Evolutionary conservation across 1,139 yeast genomes (phyloP), one percentile per base, ranked within the genome.

Genomic region (Zygosaccharomyces pseudobailii): DNA sequence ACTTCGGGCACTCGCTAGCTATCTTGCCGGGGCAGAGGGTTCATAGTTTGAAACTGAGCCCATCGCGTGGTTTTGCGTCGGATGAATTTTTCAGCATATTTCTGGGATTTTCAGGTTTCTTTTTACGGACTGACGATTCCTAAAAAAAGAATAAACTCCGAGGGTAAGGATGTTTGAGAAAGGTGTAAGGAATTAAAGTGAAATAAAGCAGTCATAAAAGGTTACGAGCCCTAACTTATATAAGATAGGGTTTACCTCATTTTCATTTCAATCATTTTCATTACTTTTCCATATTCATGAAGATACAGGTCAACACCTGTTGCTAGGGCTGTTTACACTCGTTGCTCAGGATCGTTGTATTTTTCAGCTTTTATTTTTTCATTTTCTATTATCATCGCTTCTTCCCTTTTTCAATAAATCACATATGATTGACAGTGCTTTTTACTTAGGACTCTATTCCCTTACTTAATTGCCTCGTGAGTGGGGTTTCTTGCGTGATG

Each of bases 51-150:
- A 8, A 17, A 28, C 25, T 38, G 41, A 31, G 41, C 32, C 27
- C 27, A 31, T 28, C 32, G 30, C 10, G 33, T n/a, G 20, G 32
- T 19, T 38, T 38, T 38, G 41, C 41, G 41, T 38, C 34, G 17
- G 33, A 19, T 17, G 33, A 38, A n/a, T 28, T 27, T 38, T 38
- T 38, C 23, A 22, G n/a, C 13, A 38, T 13, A 3, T 38, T 25
- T 38, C 7, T 5, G 27, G 23, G n/a, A 36, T 8, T 27, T 25
- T 17, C 25, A 30, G 20, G 20, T 36, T 24, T 10, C 9, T 28
- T 28, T 28, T 28, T 28, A 9, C 32, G 2, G 13, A 2, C 4
- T 27, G 30, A 13, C 1, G 17, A 13, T 13, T 13, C 2, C 2
- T 1, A 13, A 13, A 13, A 13, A 13, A 13, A 2, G 17, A 13